Evolutionary conservation across 345 rosid species (phyloP).

Genomic region (Lepidium africanum): DNA sequence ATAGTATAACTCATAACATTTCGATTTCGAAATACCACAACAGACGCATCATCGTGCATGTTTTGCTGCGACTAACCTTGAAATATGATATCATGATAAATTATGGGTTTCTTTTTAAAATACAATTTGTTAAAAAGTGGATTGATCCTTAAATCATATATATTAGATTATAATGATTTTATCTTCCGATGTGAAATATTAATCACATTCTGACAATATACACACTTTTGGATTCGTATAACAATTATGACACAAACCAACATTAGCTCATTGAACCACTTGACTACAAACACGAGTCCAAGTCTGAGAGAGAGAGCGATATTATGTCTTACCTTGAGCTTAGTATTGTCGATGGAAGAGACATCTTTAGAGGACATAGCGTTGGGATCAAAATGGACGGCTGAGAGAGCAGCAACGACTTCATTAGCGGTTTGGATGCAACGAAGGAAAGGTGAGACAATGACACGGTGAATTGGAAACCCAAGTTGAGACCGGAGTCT

Average conservation of each 20-base stretch:
- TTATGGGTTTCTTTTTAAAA: too few species aligned
- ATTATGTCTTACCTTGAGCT: constrained; percentile 46
- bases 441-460: constrained; percentile 82
- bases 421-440: constrained; percentile 69
- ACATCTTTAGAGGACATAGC: constrained; percentile 24
- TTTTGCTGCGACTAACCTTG: too few species aligned
- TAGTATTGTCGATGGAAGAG: constrained; percentile 32
- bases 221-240: too few species aligned
- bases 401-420: constrained; percentile 43
- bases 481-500: constrained; percentile 31
- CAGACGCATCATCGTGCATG: too few species aligned
- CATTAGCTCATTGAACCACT: neutral
- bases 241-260: neutral
- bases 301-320: neutral
- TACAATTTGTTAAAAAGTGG: too few species aligned
- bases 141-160: too few species aligned
- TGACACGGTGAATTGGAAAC: constrained; percentile 65
- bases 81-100: too few species aligned
- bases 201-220: too few species aligned
- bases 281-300: neutral
- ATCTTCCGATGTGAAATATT: too few species aligned
- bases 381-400: constrained; percentile 19
- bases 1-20: too few species aligned
- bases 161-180: too few species aligned
- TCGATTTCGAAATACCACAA: too few species aligned